Evolutionary conservation across 306 rosid species (phyloP).

Genomic region (Gynostemma pentaphyllum): DNA sequence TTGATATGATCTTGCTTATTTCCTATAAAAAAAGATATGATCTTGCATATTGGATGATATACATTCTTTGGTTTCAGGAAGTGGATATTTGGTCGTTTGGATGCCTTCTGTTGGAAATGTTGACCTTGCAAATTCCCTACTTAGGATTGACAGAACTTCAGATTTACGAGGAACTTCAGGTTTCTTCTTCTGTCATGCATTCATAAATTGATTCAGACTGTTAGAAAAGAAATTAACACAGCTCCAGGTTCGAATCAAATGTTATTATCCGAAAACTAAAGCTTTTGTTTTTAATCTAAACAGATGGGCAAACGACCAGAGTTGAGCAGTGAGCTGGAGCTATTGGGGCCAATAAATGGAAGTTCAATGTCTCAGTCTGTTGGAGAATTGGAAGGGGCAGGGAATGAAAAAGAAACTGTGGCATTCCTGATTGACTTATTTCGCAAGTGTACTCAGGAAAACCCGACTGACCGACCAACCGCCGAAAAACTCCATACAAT

Average conservation of each 20-base stretch:
- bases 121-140: slow-evolving; percentile 68
- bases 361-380: slow-evolving; percentile 53
- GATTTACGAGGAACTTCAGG: slow-evolving; percentile 59
- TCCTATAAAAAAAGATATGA: no score
- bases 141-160: slow-evolving; percentile 42
- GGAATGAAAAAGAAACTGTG: slow-evolving; percentile 22
- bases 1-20: background rate
- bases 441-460: slow-evolving; percentile 48
- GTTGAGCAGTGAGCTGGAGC: slow-evolving; percentile 57
- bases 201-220: background rate
- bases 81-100: slow-evolving; percentile 98
- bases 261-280: background rate
- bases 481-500: slow-evolving; percentile 53
- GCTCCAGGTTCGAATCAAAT: no score
- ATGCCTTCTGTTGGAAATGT: slow-evolving; percentile 74
- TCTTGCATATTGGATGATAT: background rate
- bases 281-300: background rate
- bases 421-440: slow-evolving; percentile 65
- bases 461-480: slow-evolving; percentile 59
- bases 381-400: slow-evolving; percentile 30
- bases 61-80: slow-evolving; percentile 41
- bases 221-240: background rate
- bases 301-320: slow-evolving; percentile 62
- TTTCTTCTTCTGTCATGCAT: slow-evolving; percentile 9
- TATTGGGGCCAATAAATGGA: slow-evolving; percentile 24